Percentiles rank a stretch among this genome's conserved stretches.
Evolutionary conservation across 805 yeast species (phyloP).

Genomic region (Allodekkera sacchari): DNA sequence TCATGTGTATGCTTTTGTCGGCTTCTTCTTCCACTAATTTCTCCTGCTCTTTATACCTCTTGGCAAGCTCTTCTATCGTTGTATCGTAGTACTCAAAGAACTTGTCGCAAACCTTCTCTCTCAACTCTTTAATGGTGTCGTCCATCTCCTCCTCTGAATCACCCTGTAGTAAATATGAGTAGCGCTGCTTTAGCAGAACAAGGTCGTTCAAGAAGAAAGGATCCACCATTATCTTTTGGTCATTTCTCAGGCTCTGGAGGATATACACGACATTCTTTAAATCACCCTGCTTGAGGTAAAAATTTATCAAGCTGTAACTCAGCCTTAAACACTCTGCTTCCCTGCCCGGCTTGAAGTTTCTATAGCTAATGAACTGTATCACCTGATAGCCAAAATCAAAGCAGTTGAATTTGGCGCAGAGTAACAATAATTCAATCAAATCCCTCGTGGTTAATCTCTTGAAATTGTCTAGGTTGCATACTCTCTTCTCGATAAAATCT

Average conservation of each 20-base stretch:
- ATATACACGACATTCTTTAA: constrained; percentile 9
- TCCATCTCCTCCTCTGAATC: constrained; percentile 1
- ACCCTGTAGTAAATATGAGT: neutral
- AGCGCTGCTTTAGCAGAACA: constrained; percentile 1
- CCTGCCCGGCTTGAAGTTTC: constrained; percentile 6
- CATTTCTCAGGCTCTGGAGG: constrained; percentile 11
- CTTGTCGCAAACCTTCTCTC: constrained; percentile 7
- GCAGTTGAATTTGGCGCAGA: constrained; percentile 7
- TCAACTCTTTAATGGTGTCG: constrained; percentile 1
- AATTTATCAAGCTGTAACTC: constrained; percentile 8
- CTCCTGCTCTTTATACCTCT: constrained; percentile 3
- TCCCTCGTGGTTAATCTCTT: neutral
- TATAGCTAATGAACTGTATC: constrained; percentile 5
- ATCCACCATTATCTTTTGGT: constrained; percentile 7
- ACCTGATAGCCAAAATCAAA: constrained; percentile 8
- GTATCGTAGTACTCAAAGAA: constrained; percentile 11
- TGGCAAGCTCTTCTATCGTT: constrained; percentile 6
- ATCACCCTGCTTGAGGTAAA: constrained; percentile 8
- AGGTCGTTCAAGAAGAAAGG: constrained; percentile 8
- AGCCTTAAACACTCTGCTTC: constrained; percentile 9
- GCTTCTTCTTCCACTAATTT: constrained; percentile 5
- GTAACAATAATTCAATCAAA: constrained; percentile 2
- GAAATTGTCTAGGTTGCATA: neutral
- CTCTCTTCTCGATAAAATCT: constrained; percentile 4
- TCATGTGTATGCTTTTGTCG: constrained; percentile 4